Percentiles rank a stretch among this genome's conserved stretches.
These are phyloP conservation scores for Mycena leptocephala DNA, from an alignment of 768 basidiomycete species.

Conservation along the genomic window DNA sequence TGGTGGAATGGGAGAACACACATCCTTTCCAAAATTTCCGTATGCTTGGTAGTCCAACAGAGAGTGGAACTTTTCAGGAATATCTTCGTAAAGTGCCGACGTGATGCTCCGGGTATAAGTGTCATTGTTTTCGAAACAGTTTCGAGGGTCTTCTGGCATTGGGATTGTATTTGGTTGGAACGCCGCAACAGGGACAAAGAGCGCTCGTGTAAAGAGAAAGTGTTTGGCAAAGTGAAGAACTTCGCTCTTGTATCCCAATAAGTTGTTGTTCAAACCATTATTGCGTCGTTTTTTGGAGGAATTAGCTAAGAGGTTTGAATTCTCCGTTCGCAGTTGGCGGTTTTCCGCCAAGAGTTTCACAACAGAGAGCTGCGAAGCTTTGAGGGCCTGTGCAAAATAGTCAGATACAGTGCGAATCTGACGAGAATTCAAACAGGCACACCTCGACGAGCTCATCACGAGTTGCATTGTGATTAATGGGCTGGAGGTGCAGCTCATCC, in stretches of 20 bases:
- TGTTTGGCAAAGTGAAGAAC: background rate
- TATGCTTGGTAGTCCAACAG: background rate
- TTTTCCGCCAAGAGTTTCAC: background rate
- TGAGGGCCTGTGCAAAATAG: background rate
- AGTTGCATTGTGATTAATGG: background rate
- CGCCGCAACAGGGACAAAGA: background rate
- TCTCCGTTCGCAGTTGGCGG: background rate
- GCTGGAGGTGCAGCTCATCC: background rate
- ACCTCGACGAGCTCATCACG: background rate
- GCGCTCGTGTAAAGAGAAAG: background rate
- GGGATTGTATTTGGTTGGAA: background rate
- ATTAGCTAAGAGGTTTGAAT: background rate
- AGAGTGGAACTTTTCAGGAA: background rate
- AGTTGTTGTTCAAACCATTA: background rate
- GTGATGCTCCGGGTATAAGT: background rate
- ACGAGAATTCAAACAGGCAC: too few relatives aligned
- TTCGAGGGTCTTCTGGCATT: background rate
- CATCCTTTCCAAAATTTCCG: background rate
- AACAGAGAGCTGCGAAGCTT: background rate
- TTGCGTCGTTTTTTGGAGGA: background rate
- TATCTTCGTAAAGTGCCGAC: background rate
- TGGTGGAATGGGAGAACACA: background rate
- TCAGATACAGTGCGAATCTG: background rate
- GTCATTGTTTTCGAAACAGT: background rate
- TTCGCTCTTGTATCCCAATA: background rate